Conservation (phyloP, 2,329 filamentous ascomycete species). For the Fusarium sp. region DNA sequence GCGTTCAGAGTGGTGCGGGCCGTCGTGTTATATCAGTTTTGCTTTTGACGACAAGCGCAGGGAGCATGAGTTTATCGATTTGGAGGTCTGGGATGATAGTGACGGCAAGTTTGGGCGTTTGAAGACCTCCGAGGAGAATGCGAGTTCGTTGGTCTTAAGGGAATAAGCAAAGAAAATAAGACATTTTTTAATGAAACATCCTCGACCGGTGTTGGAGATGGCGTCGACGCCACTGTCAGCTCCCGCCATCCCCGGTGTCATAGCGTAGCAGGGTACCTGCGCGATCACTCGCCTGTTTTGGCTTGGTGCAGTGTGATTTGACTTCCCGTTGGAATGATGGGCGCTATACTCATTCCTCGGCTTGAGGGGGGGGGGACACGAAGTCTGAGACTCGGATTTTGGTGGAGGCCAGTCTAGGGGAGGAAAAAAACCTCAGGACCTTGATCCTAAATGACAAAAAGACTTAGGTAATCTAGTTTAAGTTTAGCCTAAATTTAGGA, state of each 20-base stretch:
- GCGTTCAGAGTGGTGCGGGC: background rate
- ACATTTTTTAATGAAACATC: background rate
- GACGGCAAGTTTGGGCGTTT: background rate
- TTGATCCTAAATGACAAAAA: too few species aligned
- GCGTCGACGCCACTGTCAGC: background rate
- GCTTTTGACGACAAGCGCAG: background rate
- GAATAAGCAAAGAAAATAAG: background rate
- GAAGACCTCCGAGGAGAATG: background rate
- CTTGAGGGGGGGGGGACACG: rapidly evolving
- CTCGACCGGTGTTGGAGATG: background rate
- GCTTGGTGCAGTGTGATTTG: background rate
- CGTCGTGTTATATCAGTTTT: background rate
- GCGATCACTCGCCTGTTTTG: background rate
- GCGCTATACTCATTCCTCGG: background rate
- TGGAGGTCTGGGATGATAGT: background rate
- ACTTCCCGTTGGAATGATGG: background rate
- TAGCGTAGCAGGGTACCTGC: background rate
- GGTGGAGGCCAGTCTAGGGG: too few species aligned
- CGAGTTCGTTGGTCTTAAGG: background rate
- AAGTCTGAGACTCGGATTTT: rapidly evolving
- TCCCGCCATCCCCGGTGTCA: background rate
- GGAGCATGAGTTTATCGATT: background rate
- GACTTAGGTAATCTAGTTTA: too few species aligned
- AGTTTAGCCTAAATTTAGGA: too few species aligned
- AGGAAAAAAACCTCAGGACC: too few species aligned